Conservation (phyloP, 495 filamentous ascomycete species). For the Talaromyces proteolyticus region DNA sequence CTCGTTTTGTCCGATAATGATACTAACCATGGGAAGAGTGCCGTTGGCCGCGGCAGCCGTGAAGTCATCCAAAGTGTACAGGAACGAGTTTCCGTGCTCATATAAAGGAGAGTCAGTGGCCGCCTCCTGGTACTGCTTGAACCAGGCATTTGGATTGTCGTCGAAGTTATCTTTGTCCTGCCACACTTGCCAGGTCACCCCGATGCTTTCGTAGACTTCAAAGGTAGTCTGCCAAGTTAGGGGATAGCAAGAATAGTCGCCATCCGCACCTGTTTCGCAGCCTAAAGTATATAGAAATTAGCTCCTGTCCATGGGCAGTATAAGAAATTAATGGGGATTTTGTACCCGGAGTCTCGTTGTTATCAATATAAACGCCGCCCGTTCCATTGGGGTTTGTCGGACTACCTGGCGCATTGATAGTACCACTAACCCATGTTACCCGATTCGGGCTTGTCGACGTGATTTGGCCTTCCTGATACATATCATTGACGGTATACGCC, state of each 20-base stretch:
- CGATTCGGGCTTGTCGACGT: slow-evolving; percentile 51
- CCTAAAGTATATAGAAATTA: slow-evolving; percentile 24
- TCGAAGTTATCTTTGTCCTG: slow-evolving; percentile 52
- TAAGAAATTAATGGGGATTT: background rate
- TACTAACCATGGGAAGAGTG: slow-evolving; percentile 45
- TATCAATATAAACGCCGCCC: slow-evolving; percentile 49
- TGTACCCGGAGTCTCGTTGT: slow-evolving; percentile 45
- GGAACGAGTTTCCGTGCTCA: slow-evolving; percentile 38
- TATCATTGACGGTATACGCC: slow-evolving; percentile 47
- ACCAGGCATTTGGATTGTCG: slow-evolving; percentile 49
- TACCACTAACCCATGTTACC: slow-evolving; percentile 47
- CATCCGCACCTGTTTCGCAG: slow-evolving; percentile 1
- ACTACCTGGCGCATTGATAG: slow-evolving; percentile 45
- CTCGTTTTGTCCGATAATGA: slow-evolving; percentile 46
- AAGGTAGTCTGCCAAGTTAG: slow-evolving; percentile 49
- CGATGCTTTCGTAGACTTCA: slow-evolving; percentile 45
- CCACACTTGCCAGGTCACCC: slow-evolving; percentile 49
- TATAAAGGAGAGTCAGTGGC: slow-evolving; percentile 24
- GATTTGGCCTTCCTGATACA: slow-evolving; percentile 53
- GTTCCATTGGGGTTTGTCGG: slow-evolving; percentile 31
- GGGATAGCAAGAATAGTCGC: slow-evolving; percentile 34
- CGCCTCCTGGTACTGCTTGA: slow-evolving; percentile 46
- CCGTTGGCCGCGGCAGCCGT: slow-evolving; percentile 45
- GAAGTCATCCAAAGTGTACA: slow-evolving; percentile 38
- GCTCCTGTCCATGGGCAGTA: slow-evolving; percentile 14